Conservation (phyloP, 495 filamentous ascomycete genomes). For the Daldinia grandis region DNA sequence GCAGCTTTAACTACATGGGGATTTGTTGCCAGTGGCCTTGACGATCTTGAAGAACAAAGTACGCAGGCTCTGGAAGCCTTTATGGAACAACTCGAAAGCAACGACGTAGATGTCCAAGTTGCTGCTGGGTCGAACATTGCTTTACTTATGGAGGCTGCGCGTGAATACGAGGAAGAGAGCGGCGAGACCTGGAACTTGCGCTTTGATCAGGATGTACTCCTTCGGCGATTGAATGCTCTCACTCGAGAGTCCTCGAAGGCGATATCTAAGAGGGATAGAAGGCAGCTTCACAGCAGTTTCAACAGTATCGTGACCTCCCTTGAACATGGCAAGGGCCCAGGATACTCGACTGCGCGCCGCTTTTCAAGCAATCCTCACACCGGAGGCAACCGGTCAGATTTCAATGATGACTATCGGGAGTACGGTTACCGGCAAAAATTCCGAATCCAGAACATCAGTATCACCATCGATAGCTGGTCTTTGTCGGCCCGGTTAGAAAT, state of each 20-base stretch:
- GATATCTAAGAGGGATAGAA: slow-evolving; percentile 81
- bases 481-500: slow-evolving; percentile 80
- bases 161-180: slow-evolving; percentile 69
- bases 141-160: slow-evolving; percentile 83
- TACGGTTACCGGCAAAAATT: slow-evolving; percentile 83
- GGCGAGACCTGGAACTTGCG: slow-evolving; percentile 57
- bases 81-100: slow-evolving; percentile 86
- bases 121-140: slow-evolving; percentile 92
- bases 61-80: slow-evolving; percentile 83
- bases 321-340: slow-evolving; percentile 66
- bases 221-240: slow-evolving; percentile 62
- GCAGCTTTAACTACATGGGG: slow-evolving; percentile 91
- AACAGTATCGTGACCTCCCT: slow-evolving; percentile 84
- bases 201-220: slow-evolving; percentile 65
- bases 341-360: slow-evolving; percentile 56
- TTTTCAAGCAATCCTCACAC: slow-evolving; percentile 51
- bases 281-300: slow-evolving; percentile 79
- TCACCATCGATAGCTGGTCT: slow-evolving; percentile 92
- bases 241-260: slow-evolving; percentile 69
- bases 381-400: slow-evolving; percentile 67
- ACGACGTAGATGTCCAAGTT: slow-evolving; percentile 79
- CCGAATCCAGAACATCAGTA: slow-evolving; percentile 73
- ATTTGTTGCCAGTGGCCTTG: slow-evolving; percentile 81
- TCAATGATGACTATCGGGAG: slow-evolving; percentile 74
- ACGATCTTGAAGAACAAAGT: slow-evolving; percentile 79